phyloP scores from a whole-genome alignment of 2,329 filamentous ascomycete genomes.

The Coniochaeta prunicola region DNA sequence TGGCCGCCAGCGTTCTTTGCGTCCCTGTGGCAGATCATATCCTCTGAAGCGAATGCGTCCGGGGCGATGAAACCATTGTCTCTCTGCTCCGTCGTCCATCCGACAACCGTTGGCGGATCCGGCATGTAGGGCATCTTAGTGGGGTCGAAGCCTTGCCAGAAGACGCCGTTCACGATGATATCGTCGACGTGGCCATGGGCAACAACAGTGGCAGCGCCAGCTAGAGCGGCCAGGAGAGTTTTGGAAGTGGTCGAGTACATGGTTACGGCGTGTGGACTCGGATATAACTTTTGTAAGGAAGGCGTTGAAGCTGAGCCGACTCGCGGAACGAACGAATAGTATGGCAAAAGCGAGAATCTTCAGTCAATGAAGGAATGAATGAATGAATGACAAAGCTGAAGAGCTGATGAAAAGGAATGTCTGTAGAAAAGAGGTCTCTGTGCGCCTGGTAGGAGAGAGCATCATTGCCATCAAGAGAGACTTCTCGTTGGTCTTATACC shows the following conservation, averaged over 20 bases:
- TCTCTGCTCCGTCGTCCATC: slow-evolving; percentile 23
- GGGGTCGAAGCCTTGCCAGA: not conserved
- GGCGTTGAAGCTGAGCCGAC: slow-evolving; percentile 7
- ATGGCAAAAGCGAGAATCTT: slow-evolving; percentile 7
- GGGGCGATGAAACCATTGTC: slow-evolving; percentile 32
- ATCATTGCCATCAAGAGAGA: not conserved
- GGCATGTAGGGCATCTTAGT: not conserved
- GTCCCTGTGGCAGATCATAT: slow-evolving; percentile 29
- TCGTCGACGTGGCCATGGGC: slow-evolving; percentile 1
- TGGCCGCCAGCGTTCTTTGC: slow-evolving; percentile 20
- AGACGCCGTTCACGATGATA: slow-evolving; percentile 1
- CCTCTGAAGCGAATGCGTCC: slow-evolving; percentile 19
- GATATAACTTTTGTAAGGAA: not conserved
- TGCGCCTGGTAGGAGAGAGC: slow-evolving; percentile 10
- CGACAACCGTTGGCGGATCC: slow-evolving; percentile 11
- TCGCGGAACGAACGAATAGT: slow-evolving; percentile 13
- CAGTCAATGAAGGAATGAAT: slow-evolving; percentile 16
- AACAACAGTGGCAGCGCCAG: not conserved
- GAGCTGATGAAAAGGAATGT: slow-evolving; percentile 7
- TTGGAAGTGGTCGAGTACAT: not conserved
- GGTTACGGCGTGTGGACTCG: not conserved
- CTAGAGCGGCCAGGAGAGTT: not conserved
- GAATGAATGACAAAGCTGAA: slow-evolving; percentile 9
- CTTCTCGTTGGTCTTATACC: slow-evolving; percentile 8
- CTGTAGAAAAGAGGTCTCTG: slow-evolving; percentile 11